Conservation (phyloP, 805 yeast species). For the Saccharomycopsis lassenensis region DNA sequence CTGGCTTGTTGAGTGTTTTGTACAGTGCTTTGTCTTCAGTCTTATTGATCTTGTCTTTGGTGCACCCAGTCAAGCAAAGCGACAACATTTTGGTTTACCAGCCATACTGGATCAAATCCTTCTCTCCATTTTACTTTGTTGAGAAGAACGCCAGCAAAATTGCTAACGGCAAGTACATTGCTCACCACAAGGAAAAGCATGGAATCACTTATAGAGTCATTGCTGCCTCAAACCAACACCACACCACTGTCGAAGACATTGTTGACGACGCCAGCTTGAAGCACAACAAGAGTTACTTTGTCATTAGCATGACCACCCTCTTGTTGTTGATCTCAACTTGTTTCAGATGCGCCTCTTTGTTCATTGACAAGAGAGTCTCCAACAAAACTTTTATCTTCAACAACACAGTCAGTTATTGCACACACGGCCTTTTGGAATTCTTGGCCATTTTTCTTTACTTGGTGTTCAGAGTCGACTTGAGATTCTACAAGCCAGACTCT, state of each 20-base stretch:
- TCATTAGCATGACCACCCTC: conserved; percentile 34
- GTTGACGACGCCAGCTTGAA: conserved; percentile 24
- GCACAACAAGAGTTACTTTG: conserved; percentile 40
- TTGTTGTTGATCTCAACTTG: conserved; percentile 40
- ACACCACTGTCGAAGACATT: conserved; percentile 25
- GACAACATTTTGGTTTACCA: conserved; percentile 46
- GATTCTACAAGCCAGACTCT: conserved; percentile 69
- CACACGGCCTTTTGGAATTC: conserved; percentile 60
- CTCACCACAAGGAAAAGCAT: conserved; percentile 33
- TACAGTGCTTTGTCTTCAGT: conserved; percentile 41
- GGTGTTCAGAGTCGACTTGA: conserved; percentile 56
- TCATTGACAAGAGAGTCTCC: conserved; percentile 23
- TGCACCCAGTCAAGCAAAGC: conserved; percentile 42
- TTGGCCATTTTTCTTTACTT: conserved; percentile 46
- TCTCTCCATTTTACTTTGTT: conserved; percentile 48
- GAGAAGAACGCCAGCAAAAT: conserved; percentile 38
- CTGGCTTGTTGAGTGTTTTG: conserved; percentile 33
- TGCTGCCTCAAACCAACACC: conserved; percentile 39
- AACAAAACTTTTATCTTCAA: conserved; percentile 34
- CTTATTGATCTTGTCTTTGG: conserved; percentile 40
- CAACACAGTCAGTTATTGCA: conserved; percentile 52
- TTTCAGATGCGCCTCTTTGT: conserved; percentile 38
- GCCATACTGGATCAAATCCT: conserved; percentile 72
- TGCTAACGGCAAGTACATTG: conserved; percentile 38
- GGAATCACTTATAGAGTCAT: conserved; percentile 42